Percentiles rank a stretch among this genome's conserved stretches.
phyloP scores from a whole-genome alignment of 148 eudicot species.

The Salicornia ramosissima region DNA sequence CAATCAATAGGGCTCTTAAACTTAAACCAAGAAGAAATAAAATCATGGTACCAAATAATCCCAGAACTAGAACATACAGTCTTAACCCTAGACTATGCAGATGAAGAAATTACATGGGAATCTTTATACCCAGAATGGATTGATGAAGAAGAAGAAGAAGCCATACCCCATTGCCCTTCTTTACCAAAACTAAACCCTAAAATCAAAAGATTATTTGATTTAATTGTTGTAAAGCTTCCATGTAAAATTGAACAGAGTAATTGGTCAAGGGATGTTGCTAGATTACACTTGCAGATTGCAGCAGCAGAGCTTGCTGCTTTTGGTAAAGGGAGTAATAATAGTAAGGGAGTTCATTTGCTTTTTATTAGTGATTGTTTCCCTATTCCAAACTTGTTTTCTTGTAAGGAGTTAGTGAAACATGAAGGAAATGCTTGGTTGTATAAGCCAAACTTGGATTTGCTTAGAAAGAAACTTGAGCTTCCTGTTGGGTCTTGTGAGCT shows the following conservation, averaged over 20 bases:
- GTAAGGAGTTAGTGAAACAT: conserved; percentile 61
- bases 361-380: conserved; percentile 63
- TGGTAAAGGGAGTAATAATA: conserved; percentile 47
- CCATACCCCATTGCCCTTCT: conserved; percentile 58
- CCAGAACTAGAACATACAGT: conserved; percentile 40
- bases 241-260: conserved; percentile 38
- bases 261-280: conserved; percentile 81
- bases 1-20: conserved; percentile 57
- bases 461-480: conserved; percentile 60
- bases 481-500: conserved; percentile 95
- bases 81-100: conserved; percentile 42
- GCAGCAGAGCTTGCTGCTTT: conserved; percentile 60
- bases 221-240: conserved; percentile 74
- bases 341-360: conserved; percentile 59
- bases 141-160: conserved; percentile 85
- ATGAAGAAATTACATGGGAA: conserved; percentile 61
- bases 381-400: conserved; percentile 58
- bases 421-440: conserved; percentile 68
- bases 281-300: conserved; percentile 76
- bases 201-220: conserved; percentile 55
- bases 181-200: conserved; percentile 55
- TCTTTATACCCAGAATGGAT: conserved; percentile 90
- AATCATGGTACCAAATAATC: conserved; percentile 41
- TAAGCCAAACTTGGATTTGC: conserved; percentile 47
- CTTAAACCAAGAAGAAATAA: conserved; percentile 47